Percentiles rank a stretch among this genome's conserved stretches.
Conservation (phyloP, 768 basidiomycete genomes). For the Rhodosporidiobolus sp. region DNA sequence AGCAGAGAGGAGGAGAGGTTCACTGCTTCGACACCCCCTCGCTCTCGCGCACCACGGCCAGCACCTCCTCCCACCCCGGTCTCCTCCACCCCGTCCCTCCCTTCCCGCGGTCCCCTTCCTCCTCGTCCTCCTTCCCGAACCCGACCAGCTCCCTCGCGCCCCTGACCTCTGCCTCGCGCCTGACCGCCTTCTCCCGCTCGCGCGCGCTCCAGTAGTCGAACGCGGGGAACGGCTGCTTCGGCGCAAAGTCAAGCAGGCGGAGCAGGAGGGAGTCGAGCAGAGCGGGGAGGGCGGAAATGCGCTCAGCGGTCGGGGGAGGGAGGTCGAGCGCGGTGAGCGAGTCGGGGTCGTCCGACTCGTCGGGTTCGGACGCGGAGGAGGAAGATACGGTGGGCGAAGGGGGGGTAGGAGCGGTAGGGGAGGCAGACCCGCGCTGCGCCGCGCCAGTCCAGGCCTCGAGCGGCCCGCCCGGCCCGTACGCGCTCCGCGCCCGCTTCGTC, state of each 20-base stretch:
- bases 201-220: slow-evolving; percentile 2
- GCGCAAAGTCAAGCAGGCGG: slow-evolving; percentile 15
- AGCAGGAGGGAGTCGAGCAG: not conserved
- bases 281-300: not conserved
- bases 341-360: not conserved
- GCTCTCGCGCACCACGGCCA: slow-evolving; percentile 10
- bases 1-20: not conserved
- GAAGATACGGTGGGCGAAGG: not conserved
- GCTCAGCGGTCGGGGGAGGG: not conserved
- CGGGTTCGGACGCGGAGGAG: not conserved
- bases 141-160: not conserved
- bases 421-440: not conserved
- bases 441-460: not conserved
- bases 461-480: slow-evolving; percentile 15
- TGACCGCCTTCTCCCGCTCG: too few relatives aligned
- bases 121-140: not conserved
- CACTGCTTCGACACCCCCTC: slow-evolving; percentile 5
- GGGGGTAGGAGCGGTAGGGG: too few relatives aligned
- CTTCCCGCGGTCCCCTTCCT: not conserved
- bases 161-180: too few relatives aligned
- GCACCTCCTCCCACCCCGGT: slow-evolving; percentile 27
- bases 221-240: slow-evolving; percentile 16
- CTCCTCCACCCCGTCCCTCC: accelerated
- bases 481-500: slow-evolving; percentile 3
- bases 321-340: not conserved